Base-by-base conservation (phyloP, 2,329 filamentous ascomycete genomes). In the Cordyceps farinosa region DNA sequence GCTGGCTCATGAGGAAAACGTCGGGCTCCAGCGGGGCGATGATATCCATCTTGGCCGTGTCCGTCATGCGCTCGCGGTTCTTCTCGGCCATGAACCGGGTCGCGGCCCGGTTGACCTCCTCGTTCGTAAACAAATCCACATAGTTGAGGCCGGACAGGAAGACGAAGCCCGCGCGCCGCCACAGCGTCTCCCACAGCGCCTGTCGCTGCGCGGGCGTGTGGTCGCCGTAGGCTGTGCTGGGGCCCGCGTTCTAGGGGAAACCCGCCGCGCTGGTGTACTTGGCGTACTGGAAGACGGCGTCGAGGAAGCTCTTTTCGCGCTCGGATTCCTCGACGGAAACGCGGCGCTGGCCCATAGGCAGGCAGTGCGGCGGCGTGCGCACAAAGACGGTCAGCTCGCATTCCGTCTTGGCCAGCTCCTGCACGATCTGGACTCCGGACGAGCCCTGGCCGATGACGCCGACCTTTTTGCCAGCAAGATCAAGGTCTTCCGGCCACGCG, bases 361-460 rank as follows among this genome's bases (percentile, higher is more conserved):
- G 69, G 13, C 80, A 82, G 13, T 83, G 78, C 63, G 85, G 87
- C 0, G 85, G 83, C 2, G 82, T 87, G 22, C 86, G 77, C 65
- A 87, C 80, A 68, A 86, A 85, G 2, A 87, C 80, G 2, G 72
- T 74, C 42, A 77, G 62, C 27, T 73, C 64, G 2, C 58, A 61
- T 10, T 77, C 72, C 67, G 70, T 54, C 66, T 79, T 80, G 64
- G 61, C 61, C 30, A 71, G 64, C 55, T 70, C 68, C 61, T 71
- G 71, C 1, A 73, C 66, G 38, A 72, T 69, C 61, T 76, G 74
- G 0, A 75, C 63, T 0, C 66, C 72, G 1, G 73, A 70, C 4
- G 73, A 71, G 0, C 73, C 73, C 5, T 67, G 66, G 3, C 74
- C 74, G n/a, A 76, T 69, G 13, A 76, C 64, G 2, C 66, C 73